Conservation (phyloP, 345 rosid genomes). For the Pelargonium nanum region DNA sequence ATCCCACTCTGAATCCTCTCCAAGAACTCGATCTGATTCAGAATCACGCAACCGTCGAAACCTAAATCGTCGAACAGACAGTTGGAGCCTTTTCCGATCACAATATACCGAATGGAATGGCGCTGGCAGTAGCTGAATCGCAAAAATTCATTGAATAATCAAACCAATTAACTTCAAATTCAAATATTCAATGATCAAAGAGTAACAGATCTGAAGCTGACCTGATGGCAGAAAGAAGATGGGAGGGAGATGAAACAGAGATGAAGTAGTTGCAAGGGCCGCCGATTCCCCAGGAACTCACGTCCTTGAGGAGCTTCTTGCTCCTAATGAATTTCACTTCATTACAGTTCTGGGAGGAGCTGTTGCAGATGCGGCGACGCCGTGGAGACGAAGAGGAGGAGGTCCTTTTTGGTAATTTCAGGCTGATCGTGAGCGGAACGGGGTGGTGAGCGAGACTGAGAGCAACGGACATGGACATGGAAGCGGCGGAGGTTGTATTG, state of each 20-base stretch:
- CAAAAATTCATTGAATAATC: not conserved
- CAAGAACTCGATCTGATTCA: slow-evolving; percentile 24
- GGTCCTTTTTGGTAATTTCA: not conserved
- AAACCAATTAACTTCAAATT: not conserved
- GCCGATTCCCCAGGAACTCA: slow-evolving; percentile 26
- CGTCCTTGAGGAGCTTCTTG: slow-evolving; percentile 22
- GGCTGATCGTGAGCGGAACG: too few relatives aligned
- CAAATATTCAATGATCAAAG: not conserved
- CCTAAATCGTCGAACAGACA: slow-evolving; percentile 31
- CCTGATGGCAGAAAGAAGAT: slow-evolving; percentile 26
- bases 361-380: too few relatives aligned
- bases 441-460: too few relatives aligned
- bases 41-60: slow-evolving; percentile 28
- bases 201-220: not conserved
- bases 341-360: slow-evolving; percentile 9
- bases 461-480: too few relatives aligned
- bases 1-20: slow-evolving; percentile 21
- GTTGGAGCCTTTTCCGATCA: slow-evolving; percentile 29
- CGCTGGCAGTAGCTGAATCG: slow-evolving; percentile 22
- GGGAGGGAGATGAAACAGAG: slow-evolving; percentile 17
- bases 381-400: not conserved
- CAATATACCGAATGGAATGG: slow-evolving; percentile 12
- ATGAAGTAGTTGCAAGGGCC: slow-evolving; percentile 24
- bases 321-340: slow-evolving; percentile 14
- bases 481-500: too few relatives aligned